Evolutionary conservation across 2,329 filamentous ascomycete species (phyloP).

Genomic region (Colletotrichum lini): DNA sequence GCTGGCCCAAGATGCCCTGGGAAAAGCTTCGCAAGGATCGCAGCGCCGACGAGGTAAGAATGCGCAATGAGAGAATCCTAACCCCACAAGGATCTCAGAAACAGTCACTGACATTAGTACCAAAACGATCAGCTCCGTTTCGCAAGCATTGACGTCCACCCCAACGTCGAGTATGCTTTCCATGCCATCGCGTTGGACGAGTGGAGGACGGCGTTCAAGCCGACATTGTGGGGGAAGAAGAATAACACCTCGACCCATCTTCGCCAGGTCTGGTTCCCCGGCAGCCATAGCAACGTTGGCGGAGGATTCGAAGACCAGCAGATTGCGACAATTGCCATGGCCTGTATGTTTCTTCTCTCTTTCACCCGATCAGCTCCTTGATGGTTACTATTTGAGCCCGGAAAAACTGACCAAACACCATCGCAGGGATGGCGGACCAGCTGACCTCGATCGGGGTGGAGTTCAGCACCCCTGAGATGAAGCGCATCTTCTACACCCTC

Average conservation of each 20-base stretch:
- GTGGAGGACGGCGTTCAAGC: slow-evolving; percentile 53
- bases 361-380: fast-evolving
- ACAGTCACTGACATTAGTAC: background rate
- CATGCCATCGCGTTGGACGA: slow-evolving; percentile 70
- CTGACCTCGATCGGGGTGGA: slow-evolving; percentile 45
- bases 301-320: slow-evolving; percentile 63
- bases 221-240: slow-evolving; percentile 49
- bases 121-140: slow-evolving; percentile 35
- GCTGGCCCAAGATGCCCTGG: slow-evolving; percentile 45
- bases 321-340: slow-evolving; percentile 46
- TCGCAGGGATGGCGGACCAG: slow-evolving; percentile 46
- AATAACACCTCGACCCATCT: slow-evolving; percentile 42
- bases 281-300: slow-evolving; percentile 72
- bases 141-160: slow-evolving; percentile 42
- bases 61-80: fast-evolving
- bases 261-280: slow-evolving; percentile 66
- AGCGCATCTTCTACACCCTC: slow-evolving; percentile 43
- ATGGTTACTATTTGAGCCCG: background rate
- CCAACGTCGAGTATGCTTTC: slow-evolving; percentile 66
- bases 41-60: slow-evolving; percentile 31
- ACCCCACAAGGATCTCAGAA: fast-evolving
- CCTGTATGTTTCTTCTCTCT: slow-evolving; percentile 34
- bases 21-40: slow-evolving; percentile 25
- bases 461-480: slow-evolving; percentile 45
- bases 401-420: background rate